Percentiles rank a stretch among this genome's conserved stretches.
These are phyloP conservation scores for Areca catechu DNA, from an alignment of 176 grass and related monocot genomes.

Conservation along the genomic window DNA sequence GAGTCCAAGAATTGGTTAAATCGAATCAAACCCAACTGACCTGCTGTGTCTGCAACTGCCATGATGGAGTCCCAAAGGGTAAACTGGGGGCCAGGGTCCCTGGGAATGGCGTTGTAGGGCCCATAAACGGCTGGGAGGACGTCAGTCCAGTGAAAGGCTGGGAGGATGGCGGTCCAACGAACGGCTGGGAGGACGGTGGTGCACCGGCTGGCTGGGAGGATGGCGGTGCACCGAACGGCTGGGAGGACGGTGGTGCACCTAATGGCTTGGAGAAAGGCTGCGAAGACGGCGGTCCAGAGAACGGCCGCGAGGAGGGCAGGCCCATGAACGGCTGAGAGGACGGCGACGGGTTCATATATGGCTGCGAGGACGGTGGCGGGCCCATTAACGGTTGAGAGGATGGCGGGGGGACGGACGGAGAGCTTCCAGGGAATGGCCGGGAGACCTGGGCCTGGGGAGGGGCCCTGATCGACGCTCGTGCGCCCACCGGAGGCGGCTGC, in stretches of 20 bases:
- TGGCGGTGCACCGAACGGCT: too few species aligned
- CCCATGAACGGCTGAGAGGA: not conserved
- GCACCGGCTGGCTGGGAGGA: too few species aligned
- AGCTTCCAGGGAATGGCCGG: constrained; percentile 8
- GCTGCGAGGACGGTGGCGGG: not conserved
- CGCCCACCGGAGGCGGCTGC: not conserved
- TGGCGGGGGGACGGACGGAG: not conserved
- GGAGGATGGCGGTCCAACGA: too few species aligned
- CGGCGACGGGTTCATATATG: not conserved
- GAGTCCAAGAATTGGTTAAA: not conserved
- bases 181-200: too few species aligned
- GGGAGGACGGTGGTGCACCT: constrained; percentile 2
- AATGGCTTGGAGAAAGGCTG: too few species aligned
- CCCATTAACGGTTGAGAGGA: not conserved
- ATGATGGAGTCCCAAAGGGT: constrained; percentile 30
- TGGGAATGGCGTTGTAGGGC: constrained; percentile 6
- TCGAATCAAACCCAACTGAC: constrained; percentile 13
- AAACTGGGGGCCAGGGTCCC: constrained; percentile 21
- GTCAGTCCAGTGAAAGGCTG: not conserved
- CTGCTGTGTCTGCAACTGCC: constrained; percentile 22
- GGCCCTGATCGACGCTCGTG: not conserved
- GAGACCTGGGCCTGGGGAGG: constrained; percentile 3
- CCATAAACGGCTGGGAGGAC: not conserved
- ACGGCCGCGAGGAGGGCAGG: not conserved
- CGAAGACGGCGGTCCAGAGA: too few species aligned